Evolutionary conservation across 345 rosid species (phyloP).

Genomic region (Camelina hispida): DNA sequence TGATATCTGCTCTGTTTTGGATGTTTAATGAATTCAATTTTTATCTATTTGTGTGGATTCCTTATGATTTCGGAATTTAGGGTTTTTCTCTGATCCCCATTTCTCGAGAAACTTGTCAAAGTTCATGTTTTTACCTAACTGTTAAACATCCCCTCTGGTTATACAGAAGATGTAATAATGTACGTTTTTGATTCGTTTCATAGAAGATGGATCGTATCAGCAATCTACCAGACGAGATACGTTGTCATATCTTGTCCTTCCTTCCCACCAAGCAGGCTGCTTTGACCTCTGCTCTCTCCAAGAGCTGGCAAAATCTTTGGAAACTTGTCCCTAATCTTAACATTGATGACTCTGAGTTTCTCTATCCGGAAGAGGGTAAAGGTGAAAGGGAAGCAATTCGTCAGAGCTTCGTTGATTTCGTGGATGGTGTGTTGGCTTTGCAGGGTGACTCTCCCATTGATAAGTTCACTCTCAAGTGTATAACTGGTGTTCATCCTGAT

Average conservation of each 20-base stretch:
- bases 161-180: too few relatives aligned
- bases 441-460: conserved; percentile 1
- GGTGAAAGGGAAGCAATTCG: background rate
- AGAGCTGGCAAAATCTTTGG: background rate
- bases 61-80: too few relatives aligned
- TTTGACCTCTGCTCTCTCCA: conserved; percentile 6
- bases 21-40: background rate
- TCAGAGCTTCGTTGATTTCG: conserved; percentile 13
- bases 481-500: background rate
- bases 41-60: too few relatives aligned
- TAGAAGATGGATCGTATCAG: too few relatives aligned
- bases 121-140: too few relatives aligned
- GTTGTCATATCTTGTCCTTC: background rate
- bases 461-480: conserved; percentile 6
- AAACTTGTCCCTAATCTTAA: background rate
- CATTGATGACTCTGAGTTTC: conserved; percentile 1
- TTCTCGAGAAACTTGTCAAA: too few relatives aligned
- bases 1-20: background rate
- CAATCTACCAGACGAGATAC: too few relatives aligned
- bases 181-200: too few relatives aligned
- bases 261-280: conserved; percentile 18
- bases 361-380: conserved; percentile 16
- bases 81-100: too few relatives aligned
- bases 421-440: conserved; percentile 5
- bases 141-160: too few relatives aligned